Base-by-base conservation (phyloP, 1,284 basidiomycete genomes). In the Austroboletus niveus region DNA sequence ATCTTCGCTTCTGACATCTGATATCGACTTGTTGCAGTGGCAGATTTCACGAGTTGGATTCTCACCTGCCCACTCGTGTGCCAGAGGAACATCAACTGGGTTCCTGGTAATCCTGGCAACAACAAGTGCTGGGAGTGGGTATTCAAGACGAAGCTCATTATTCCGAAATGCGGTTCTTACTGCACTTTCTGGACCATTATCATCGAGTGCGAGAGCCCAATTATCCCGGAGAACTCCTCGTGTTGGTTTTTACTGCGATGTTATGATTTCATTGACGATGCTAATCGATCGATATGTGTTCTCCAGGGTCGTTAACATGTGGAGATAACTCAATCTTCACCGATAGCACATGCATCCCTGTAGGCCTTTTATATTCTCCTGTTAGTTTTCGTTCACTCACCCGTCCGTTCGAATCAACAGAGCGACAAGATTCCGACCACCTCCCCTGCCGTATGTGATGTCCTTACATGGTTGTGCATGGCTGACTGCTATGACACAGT, bases 61-160 rank as follows among this genome's bases (percentile, higher is more conserved):
- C n/a, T 31, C 5, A 17, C 24, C 22, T 24, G n/a, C 15, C 57
- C 42, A 1, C 42, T 51, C 1, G 43, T 45, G 27, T 51, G 46
- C 41, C 39, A 6, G 24, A 48, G 54, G 15, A 58, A 60, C 31
- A 32, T 57, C 1, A 27, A 12, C 12, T 57, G 56, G 56, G 15
- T 17, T 17, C 42, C 48, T 11, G 20, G 40, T 15, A 0, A 10
- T 5, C 49, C 52, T 10, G 30, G 44, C 8, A 47, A 35, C 1
- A 10, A 30, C 1, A 10, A 30, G 9, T 47, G 20, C 30, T 49
- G 31, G 38, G 42, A 31, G 10, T 57, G 49, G 57, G 4, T 11
- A 6, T 58, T 47, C 43, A n/a, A 3, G 1, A 49, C 45, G 4
- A 32, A 15, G 5, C 54, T 57, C 24, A 15, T 17, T 11, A 47